Evolutionary conservation across 768 basidiomycete species (phyloP), one percentile per base, ranked within the genome.

Genomic region (Mycena vulgaris): DNA sequence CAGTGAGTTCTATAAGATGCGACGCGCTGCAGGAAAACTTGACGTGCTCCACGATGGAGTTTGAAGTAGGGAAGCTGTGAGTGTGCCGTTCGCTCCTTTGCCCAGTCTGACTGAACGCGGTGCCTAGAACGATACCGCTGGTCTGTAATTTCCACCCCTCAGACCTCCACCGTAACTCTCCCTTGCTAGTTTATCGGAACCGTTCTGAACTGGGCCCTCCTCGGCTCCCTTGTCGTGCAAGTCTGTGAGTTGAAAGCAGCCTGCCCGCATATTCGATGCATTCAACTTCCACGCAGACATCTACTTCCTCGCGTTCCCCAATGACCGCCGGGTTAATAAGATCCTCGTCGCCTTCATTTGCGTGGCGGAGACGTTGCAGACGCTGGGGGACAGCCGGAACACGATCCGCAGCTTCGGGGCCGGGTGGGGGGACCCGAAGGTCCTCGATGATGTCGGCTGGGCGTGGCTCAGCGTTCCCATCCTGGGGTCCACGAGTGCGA

Each of bases 401-500:
- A 58, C 47, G 1, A 40, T 66, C 14, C 19, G 3, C 2, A 27
- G 17, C 2, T 77, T 77, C 37, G 76, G 64, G 4, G 45, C 37
- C 19, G 72, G 71, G 17, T 77, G 66, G 40, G 74, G 71, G 2
- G 57, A 74, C 23, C 37, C 58, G 19, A 52, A 55, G 10, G 63
- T 23, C 2, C 69, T 77, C 7, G 69, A 69, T 23, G 33, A 37
- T 0, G 60, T 72, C 16, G 57, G 66, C 13, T 57, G 62, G 55
- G 63, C 59, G 30, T 75, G 74, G 69, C 35, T 75, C 42, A 71
- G 68, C 5, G 72, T 74, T 21, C 76, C 76, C 3, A 47, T 71
- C 13, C 57, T 74, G 16, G 68, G 66, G 0, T 67, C 68, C 10
- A 13, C 56, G 14, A 64, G 73, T 75, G 42, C 13, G 48, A 3